Conservation (phyloP, 2,329 filamentous ascomycete genomes). For the Penicillium sp. region DNA sequence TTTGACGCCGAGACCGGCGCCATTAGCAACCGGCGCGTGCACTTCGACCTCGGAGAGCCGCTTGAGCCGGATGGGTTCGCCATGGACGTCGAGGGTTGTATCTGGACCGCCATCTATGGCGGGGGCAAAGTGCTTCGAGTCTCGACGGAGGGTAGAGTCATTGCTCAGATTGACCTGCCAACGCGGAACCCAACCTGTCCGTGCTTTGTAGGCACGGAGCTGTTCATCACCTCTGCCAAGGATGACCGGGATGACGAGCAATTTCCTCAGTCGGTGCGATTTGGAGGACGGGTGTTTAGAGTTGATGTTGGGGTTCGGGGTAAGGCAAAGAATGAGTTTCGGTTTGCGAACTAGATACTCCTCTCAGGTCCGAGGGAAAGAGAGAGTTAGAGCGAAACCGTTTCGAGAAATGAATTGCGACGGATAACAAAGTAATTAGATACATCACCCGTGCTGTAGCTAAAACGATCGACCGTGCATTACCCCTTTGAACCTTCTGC, state of each 20-base stretch:
- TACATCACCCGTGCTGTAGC: slow-evolving; percentile 7
- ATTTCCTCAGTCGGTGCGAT: slow-evolving; percentile 64
- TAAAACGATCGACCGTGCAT: slow-evolving; percentile 22
- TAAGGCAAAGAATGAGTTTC: slow-evolving; percentile 67
- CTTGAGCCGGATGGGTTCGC: slow-evolving; percentile 81
- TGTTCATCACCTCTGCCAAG: slow-evolving; percentile 81
- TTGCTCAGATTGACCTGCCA: slow-evolving; percentile 76
- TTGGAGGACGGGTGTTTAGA: slow-evolving; percentile 73
- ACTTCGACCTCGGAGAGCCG: slow-evolving; percentile 69
- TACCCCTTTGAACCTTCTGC: neutral
- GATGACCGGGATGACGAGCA: slow-evolving; percentile 65
- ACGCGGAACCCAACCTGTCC: slow-evolving; percentile 81
- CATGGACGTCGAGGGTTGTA: slow-evolving; percentile 79
- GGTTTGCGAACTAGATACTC: slow-evolving; percentile 40
- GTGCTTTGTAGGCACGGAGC: slow-evolving; percentile 72
- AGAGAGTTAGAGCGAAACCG: slow-evolving; percentile 1
- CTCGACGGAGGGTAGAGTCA: slow-evolving; percentile 67
- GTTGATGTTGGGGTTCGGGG: slow-evolving; percentile 77
- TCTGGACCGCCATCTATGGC: slow-evolving; percentile 89
- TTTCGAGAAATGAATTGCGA: no score
- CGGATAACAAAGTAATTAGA: neutral
- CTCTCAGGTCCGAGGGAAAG: neutral
- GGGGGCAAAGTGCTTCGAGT: slow-evolving; percentile 76
- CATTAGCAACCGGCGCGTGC: slow-evolving; percentile 71
- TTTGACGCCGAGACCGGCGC: slow-evolving; percentile 68